phyloP scores from a whole-genome alignment of 2,329 filamentous ascomycete species.

The Tolypocladium tundrense region DNA sequence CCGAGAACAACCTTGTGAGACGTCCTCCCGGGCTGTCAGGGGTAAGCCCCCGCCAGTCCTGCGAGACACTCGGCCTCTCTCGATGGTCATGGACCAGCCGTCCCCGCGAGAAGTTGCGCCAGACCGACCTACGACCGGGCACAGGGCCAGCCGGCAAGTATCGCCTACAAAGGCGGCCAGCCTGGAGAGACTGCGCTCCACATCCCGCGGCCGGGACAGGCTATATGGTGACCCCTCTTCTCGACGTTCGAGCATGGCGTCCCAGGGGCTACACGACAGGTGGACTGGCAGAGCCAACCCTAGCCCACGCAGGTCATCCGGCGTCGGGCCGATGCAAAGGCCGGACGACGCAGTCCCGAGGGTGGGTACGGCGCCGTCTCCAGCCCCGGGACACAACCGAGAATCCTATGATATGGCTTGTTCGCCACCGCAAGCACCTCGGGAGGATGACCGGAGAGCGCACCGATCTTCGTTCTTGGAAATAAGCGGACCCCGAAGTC shows the following conservation, averaged over 20 bases:
- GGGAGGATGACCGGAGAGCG: neutral
- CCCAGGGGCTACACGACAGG: constrained; percentile 6
- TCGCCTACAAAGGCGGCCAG: constrained; percentile 1
- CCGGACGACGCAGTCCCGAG: constrained; percentile 6
- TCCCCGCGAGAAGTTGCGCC: constrained; percentile 26
- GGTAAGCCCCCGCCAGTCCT: constrained; percentile 36
- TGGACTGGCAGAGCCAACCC: constrained; percentile 15
- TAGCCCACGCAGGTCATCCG: constrained; percentile 9
- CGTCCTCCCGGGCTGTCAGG: constrained; percentile 13
- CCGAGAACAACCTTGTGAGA: constrained; percentile 3
- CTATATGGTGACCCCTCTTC: constrained; percentile 1
- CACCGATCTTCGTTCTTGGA: constrained; percentile 5
- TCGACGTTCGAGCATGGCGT: constrained; percentile 13
- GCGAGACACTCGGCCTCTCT: constrained; percentile 39
- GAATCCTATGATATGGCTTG: neutral
- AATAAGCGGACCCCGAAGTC: constrained; percentile 1
- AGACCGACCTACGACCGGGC: constrained; percentile 17
- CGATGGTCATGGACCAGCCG: constrained; percentile 43
- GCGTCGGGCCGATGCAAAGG: constrained; percentile 19
- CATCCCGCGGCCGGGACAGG: constrained; percentile 1
- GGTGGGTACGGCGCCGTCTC: neutral
- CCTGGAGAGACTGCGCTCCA: neutral
- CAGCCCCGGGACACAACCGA: neutral
- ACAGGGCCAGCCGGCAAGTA: constrained; percentile 4
- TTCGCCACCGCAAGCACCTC: neutral